Evolutionary conservation across 352 stramenopile genomes (phyloP).

Genomic region (Thalassiosira mediterranea): DNA sequence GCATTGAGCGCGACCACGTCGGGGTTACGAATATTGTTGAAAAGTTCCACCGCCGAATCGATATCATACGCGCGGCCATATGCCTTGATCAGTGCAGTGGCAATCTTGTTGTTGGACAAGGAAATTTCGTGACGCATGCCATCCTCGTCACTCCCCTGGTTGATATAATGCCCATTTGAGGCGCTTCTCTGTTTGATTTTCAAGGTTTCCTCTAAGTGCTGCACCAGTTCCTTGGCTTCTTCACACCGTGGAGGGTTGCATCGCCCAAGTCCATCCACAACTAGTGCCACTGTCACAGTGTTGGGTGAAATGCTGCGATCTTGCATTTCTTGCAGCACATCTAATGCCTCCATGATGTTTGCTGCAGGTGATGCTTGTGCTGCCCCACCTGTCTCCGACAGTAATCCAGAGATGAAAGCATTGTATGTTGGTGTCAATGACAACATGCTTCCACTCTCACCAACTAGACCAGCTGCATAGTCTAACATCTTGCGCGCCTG

Average conservation of each 20-base stretch:
- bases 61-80: slow-evolving; percentile 60
- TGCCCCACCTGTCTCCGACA: slow-evolving; percentile 28
- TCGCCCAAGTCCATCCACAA: slow-evolving; percentile 69
- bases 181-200: not conserved
- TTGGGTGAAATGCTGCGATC: slow-evolving; percentile 59
- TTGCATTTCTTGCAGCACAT: slow-evolving; percentile 67
- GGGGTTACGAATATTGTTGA: slow-evolving; percentile 51
- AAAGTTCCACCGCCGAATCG: slow-evolving; percentile 49
- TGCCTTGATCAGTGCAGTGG: slow-evolving; percentile 67
- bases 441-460: slow-evolving; percentile 7
- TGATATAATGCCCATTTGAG: not conserved
- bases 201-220: slow-evolving; percentile 35
- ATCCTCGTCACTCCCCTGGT: slow-evolving; percentile 3
- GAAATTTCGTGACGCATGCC: slow-evolving; percentile 43
- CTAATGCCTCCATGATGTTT: slow-evolving; percentile 57
- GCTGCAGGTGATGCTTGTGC: slow-evolving; percentile 18
- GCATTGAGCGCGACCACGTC: slow-evolving; percentile 78
- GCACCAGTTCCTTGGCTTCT: slow-evolving; percentile 62
- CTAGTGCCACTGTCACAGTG: slow-evolving; percentile 57
- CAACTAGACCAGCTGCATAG: slow-evolving; percentile 40
- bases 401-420: slow-evolving; percentile 73
- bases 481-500: slow-evolving; percentile 67
- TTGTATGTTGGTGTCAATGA: slow-evolving; percentile 67
- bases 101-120: slow-evolving; percentile 56
- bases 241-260: slow-evolving; percentile 58